These are phyloP conservation scores for Dothistroma pini DNA, from an alignment of 2,329 filamentous ascomycete species.

Conservation along the genomic window DNA sequence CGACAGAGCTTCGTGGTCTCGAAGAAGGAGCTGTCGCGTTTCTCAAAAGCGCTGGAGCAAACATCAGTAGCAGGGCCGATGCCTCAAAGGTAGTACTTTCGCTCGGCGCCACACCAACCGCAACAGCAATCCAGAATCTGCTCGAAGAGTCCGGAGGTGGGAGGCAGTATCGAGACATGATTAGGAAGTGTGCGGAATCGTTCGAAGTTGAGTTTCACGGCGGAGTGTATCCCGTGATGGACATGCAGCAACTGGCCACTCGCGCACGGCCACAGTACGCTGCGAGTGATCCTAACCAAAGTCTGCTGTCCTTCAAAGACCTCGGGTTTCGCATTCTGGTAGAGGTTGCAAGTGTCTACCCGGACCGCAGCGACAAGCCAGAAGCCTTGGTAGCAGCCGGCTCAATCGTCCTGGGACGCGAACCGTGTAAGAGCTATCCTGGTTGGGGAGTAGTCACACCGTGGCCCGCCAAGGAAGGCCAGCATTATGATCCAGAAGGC, in stretches of 20 bases:
- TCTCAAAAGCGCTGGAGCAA: slow-evolving; percentile 24
- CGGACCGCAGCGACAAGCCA: slow-evolving; percentile 50
- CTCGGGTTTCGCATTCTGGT: slow-evolving; percentile 67
- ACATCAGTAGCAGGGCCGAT: slow-evolving; percentile 8
- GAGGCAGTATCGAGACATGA: slow-evolving; percentile 31
- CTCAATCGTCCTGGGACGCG: slow-evolving; percentile 65
- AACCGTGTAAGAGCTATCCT: slow-evolving; percentile 66
- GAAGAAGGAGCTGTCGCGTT: slow-evolving; percentile 44
- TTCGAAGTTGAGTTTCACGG: slow-evolving; percentile 65
- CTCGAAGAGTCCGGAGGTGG: slow-evolving; percentile 38
- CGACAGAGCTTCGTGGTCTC: slow-evolving; percentile 57
- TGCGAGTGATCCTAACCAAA: slow-evolving; percentile 26
- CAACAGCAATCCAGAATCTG: slow-evolving; percentile 62
- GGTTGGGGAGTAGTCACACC: slow-evolving; percentile 68
- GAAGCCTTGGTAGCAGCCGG: slow-evolving; percentile 70
- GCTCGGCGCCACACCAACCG: slow-evolving; percentile 73
- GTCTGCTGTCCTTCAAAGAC: slow-evolving; percentile 47
- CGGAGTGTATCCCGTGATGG: slow-evolving; percentile 70
- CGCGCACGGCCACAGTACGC: slow-evolving; percentile 52
- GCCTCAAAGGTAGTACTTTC: slow-evolving; percentile 53
- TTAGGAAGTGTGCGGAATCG: slow-evolving; percentile 37
- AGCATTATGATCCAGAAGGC: slow-evolving; percentile 38
- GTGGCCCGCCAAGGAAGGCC: slow-evolving; percentile 45
- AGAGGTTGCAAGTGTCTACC: slow-evolving; percentile 68
- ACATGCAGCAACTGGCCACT: slow-evolving; percentile 75